Percentiles rank a stretch among this genome's conserved stretches.
Conservation (phyloP, 164 flowering plant genomes). For the Nelumbo lutea region DNA sequence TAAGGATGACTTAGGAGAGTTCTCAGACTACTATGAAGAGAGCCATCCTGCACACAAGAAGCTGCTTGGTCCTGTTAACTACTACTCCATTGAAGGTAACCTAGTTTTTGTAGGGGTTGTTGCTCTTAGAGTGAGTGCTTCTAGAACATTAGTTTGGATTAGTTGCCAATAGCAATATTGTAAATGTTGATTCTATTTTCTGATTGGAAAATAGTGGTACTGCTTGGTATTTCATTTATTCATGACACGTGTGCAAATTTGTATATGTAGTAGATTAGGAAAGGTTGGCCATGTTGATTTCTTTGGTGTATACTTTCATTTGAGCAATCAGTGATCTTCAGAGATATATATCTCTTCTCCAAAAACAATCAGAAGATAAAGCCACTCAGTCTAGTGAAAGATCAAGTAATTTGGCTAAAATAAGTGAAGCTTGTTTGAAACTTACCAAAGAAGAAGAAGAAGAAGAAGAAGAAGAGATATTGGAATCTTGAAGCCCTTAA, state of each 20-base stretch:
- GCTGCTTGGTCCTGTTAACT: conserved; percentile 74
- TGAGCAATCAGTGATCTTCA: conserved; percentile 43
- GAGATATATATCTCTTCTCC: too few species aligned
- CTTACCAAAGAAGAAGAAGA: too few species aligned
- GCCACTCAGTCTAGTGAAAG: too few species aligned
- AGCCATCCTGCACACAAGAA: conserved; percentile 78
- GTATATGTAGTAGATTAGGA: not conserved
- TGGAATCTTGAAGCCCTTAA: too few species aligned
- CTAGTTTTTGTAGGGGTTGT: conserved; percentile 83
- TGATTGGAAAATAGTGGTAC: conserved; percentile 42
- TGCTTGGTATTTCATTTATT: conserved; percentile 48
- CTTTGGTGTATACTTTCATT: conserved; percentile 7
- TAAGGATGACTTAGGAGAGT: conserved; percentile 79
- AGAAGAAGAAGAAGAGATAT: too few species aligned
- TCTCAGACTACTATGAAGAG: conserved; percentile 63
- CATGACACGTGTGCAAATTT: not conserved
- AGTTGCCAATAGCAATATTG: too few species aligned
- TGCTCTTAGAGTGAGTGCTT: conserved; percentile 69
- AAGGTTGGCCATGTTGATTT: not conserved
- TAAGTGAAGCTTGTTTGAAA: too few species aligned
- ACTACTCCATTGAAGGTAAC: conserved; percentile 63
- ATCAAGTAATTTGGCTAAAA: too few species aligned
- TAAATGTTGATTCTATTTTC: too few species aligned
- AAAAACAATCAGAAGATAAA: too few species aligned
- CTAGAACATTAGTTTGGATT: not conserved